Base-by-base conservation (phyloP, 306 rosid species). In the Cercis canadensis region DNA sequence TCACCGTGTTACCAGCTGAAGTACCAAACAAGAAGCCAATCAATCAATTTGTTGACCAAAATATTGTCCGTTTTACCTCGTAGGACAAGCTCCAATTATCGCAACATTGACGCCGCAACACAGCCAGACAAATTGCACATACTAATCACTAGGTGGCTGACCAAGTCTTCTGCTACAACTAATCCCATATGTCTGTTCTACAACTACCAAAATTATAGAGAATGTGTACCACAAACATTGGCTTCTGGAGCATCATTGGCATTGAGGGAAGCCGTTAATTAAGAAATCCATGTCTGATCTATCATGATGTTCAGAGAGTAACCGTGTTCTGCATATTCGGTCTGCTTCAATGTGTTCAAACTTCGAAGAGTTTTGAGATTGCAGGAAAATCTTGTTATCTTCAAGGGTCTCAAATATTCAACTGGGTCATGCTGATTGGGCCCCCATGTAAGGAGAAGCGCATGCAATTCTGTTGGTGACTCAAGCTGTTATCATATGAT, bases 51-150 rank as follows among this genome's bases (percentile, higher is more conserved):
- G 57, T 24, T 8, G 32, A 32, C 55, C 41, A 57, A n/a, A n/a
- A 44, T 54, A 45, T 53, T 54, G 62, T 7, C 31, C 18, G 2
- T 36, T 72, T 32, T 39, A n/a, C 56, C 12, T 73, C n/a, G n/a
- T 62, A 10, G 57, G 43, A 56, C 57, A 74, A 19, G 58, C 65
- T 55, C 49, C 65, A 17, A 45, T 29, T 24, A 54, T 46, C 45
- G 55, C 65, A 60, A 74, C 40, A 31, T 73, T 32, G 24, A 24
- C 39, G 56, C 75, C 41, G 57, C 80, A 75, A 50, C 75, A 49
- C 31, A 29, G 68, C 56, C 19, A 41, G 41, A 76, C 80, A 67
- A 60, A 75, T 68, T 76, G 81, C 52, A 69, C 61, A 69, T 53
- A 24, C 1, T 24, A 24, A 24, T 24, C 29, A 69, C 33, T n/a